Evolutionary conservation across 805 yeast genomes (phyloP).

Genomic region (Blastobotrys attinorum): DNA sequence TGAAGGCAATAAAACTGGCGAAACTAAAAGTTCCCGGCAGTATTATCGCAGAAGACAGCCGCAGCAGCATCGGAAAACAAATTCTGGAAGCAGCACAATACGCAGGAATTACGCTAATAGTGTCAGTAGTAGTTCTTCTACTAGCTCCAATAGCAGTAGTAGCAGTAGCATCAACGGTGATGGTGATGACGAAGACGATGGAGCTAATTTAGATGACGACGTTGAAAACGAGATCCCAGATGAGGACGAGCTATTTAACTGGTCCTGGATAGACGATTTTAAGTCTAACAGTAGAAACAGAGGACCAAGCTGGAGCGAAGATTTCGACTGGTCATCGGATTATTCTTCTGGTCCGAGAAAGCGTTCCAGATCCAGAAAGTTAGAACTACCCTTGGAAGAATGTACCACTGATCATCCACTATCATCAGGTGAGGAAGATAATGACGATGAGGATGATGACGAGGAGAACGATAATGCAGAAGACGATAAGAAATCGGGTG

Average conservation of each 20-base stretch:
- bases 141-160: not conserved
- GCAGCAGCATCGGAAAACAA: not conserved
- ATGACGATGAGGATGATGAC: constrained; percentile 9
- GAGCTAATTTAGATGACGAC: not conserved
- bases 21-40: not conserved
- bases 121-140: not conserved
- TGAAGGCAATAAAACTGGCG: not conserved
- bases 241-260: not conserved
- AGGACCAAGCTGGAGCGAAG: not conserved
- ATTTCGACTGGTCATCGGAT: not conserved
- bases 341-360: not conserved
- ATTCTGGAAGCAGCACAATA: not conserved
- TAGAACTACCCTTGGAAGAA: constrained; percentile 2
- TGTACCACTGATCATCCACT: constrained; percentile 5
- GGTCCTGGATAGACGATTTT: constrained; percentile 5
- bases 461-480: not conserved
- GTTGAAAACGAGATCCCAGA: not conserved
- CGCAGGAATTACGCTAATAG: not conserved
- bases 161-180: not conserved
- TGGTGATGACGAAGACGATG: constrained; percentile 2
- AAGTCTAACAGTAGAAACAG: not conserved
- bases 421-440: constrained; percentile 7
- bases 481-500: not conserved
- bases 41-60: too few species aligned
- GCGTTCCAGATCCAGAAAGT: not conserved